phyloP scores from a whole-genome alignment of 2,329 filamentous ascomycete genomes.

The Aspergillus felis region DNA sequence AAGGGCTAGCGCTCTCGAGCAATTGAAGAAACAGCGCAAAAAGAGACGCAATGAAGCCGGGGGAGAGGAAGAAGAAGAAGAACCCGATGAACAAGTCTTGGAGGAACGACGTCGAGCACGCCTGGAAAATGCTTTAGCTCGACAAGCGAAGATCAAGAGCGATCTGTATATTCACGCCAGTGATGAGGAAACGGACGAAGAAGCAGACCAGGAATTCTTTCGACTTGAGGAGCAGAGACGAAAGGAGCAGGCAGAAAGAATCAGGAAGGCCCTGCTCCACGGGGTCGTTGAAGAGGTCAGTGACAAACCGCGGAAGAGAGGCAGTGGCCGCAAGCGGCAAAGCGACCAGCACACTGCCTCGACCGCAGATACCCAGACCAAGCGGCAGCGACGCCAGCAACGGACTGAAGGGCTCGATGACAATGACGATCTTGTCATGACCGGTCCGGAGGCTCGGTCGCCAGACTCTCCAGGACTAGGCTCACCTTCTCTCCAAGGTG shows the following conservation, averaged over 20 bases:
- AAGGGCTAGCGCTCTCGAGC: conserved; percentile 51
- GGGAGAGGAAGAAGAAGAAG: conserved; percentile 29
- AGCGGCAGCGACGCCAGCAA: conserved; percentile 26
- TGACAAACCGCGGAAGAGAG: conserved; percentile 24
- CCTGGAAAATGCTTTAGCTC: conserved; percentile 68
- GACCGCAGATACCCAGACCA: conserved; percentile 16
- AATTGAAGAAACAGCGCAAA: conserved; percentile 59
- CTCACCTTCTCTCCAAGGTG: not conserved
- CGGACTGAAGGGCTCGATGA: conserved; percentile 18
- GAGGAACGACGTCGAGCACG: conserved; percentile 59
- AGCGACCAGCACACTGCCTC: conserved; percentile 24
- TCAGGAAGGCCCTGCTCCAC: conserved; percentile 47
- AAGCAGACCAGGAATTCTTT: conserved; percentile 72
- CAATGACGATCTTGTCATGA: conserved; percentile 32
- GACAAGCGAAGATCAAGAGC: conserved; percentile 76
- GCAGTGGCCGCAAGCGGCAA: conserved; percentile 26
- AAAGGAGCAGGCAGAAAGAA: conserved; percentile 50
- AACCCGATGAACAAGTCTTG: conserved; percentile 60
- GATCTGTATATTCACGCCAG: conserved; percentile 74
- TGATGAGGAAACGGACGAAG: conserved; percentile 84
- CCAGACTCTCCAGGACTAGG: conserved; percentile 16
- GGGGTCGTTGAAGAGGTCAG: conserved; percentile 28
- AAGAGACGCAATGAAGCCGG: conserved; percentile 45
- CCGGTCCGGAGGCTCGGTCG: conserved; percentile 17
- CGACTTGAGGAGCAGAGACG: conserved; percentile 66